Evolutionary conservation across 2,329 filamentous ascomycete genomes (phyloP).

Genomic region (Conoideocrella luteorostrata): DNA sequence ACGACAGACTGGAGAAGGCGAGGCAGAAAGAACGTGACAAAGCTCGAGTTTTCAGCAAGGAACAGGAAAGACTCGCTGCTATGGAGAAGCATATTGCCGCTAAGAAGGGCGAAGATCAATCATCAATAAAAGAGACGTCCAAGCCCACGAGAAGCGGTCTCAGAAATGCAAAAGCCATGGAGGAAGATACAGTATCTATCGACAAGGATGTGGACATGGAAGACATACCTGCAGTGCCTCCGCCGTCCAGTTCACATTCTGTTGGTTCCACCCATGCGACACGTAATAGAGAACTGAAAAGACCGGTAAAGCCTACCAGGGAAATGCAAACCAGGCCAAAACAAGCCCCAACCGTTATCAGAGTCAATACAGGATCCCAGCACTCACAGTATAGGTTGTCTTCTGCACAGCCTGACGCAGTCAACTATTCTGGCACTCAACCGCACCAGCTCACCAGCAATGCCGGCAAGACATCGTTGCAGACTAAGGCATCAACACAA

Average conservation of each 20-base stretch:
- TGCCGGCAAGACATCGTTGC: conserved; percentile 59
- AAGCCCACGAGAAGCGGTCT: conserved; percentile 46
- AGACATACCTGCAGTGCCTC: conserved; percentile 51
- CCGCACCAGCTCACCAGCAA: conserved; percentile 52
- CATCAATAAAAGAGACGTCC: conserved; percentile 32
- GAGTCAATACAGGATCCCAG: conserved; percentile 61
- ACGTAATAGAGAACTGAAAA: conserved; percentile 48
- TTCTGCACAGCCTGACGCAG: conserved; percentile 46
- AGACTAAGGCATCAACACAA: conserved; percentile 47
- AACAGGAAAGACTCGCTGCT: conserved; percentile 46
- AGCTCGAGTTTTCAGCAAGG: conserved; percentile 51
- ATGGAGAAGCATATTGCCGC: conserved; percentile 48
- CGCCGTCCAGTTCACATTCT: conserved; percentile 51
- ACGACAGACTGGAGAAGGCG: conserved; percentile 58
- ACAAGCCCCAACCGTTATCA: conserved; percentile 63
- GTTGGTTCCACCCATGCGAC: conserved; percentile 39
- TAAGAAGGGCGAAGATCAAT: conserved; percentile 46
- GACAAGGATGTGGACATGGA: conserved; percentile 49
- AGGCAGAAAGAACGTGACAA: conserved; percentile 66
- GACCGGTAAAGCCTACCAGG: conserved; percentile 57
- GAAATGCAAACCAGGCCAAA: conserved; percentile 53
- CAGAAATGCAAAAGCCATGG: conserved; percentile 37
- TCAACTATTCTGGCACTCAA: conserved; percentile 23
- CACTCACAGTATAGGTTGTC: conserved; percentile 52
- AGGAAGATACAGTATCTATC: conserved; percentile 21